Base-by-base conservation (phyloP, 305 asterid genomes). In the Euphrasia arctica region DNA sequence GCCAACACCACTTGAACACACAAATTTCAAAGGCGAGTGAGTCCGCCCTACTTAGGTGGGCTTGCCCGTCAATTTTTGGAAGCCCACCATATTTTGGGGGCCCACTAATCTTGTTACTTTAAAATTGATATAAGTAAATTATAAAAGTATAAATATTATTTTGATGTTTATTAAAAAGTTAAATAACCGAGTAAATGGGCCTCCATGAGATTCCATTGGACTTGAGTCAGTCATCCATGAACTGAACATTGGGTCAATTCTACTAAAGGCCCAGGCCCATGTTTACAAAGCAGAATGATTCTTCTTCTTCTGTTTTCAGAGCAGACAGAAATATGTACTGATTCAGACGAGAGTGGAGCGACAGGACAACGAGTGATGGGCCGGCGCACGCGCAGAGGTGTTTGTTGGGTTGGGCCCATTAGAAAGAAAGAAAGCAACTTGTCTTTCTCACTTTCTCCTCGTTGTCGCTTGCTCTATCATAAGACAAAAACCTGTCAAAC, bases 1-100 rank as follows among this genome's bases (percentile, higher is more conserved):
- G 95, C 95, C 95, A 32, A 83, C 90, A 67, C 91, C 95, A 72
- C 64, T 77, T 54, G 90, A 85, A 83, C 90, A 81, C 90, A 77
- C 8, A 4, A 4, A 18, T 0, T 1, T 3, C 0, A 1, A 22
- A 54, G 92, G 90, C 90, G 95, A 78, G 95, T 36, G 79, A 75
- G 90, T 50, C 81, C 32, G 32, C 80, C 86, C 88, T 86, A 80
- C 79, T 58, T 76, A 25, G 85, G 79, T 70, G 87, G 74, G 49
- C 86, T 78, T 48, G 83, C 83, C 72, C 95, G 91, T 80, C 95
- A 82, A 86, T 83, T 86, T 86, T 86, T 82, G 88, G 90, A 86
- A 76, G 87, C 79, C 81, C 85, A 45, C 29, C 3, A 39, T 1
- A 0, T 3, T 0, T 32, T 70, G 70, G 51, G 84, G 81, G 84